These are phyloP conservation scores for Magnolia officinalis DNA, from an alignment of 164 flowering plant species.

Conservation along the genomic window DNA sequence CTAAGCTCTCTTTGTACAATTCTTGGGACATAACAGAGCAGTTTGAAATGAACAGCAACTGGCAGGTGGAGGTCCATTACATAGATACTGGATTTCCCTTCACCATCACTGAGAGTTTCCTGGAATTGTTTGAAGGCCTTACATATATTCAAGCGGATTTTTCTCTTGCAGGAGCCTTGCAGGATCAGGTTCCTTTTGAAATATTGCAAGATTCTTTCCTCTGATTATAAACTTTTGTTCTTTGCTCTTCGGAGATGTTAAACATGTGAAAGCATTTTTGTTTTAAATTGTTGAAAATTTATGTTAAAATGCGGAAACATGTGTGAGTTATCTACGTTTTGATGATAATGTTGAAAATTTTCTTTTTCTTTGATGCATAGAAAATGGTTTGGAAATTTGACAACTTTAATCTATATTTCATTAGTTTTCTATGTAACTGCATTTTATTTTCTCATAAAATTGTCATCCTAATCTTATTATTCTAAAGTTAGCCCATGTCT, in stretches of 20 bases:
- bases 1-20: too few relatives aligned
- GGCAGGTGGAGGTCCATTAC: slow-evolving; percentile 69
- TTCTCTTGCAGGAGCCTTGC: slow-evolving; percentile 30
- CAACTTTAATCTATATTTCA: background rate
- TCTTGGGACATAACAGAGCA: too few relatives aligned
- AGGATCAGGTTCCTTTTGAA: slow-evolving; percentile 45
- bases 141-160: slow-evolving; percentile 43
- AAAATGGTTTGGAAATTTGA: background rate
- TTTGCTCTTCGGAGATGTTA: background rate
- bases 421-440: too few relatives aligned
- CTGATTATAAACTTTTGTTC: background rate
- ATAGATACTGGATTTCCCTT: slow-evolving; percentile 68
- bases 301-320: too few relatives aligned
- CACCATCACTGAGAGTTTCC: slow-evolving; percentile 55
- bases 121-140: slow-evolving; percentile 70
- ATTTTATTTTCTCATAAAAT: too few relatives aligned
- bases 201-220: background rate
- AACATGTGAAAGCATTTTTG: too few relatives aligned
- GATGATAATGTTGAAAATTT: too few relatives aligned
- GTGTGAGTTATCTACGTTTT: too few relatives aligned
- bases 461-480: too few relatives aligned
- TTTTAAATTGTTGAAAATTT: too few relatives aligned
- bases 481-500: too few relatives aligned
- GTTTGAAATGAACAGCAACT: slow-evolving; percentile 41
- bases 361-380: background rate